Base-by-base conservation (phyloP, 2,329 filamentous ascomycete genomes). In the Fusarium incarnatum region DNA sequence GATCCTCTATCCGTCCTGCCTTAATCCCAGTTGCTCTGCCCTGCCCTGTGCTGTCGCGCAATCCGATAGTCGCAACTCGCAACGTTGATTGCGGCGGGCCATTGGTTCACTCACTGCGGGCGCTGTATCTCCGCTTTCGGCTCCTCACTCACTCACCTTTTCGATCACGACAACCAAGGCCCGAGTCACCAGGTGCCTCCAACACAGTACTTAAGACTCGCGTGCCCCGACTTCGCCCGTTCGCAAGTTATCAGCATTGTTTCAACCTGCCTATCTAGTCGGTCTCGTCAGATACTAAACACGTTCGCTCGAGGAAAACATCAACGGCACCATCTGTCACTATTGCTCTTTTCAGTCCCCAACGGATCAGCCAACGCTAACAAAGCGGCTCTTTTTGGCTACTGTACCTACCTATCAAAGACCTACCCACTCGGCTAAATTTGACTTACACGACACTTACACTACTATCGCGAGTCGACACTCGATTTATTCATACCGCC, bases 111-210 rank as follows among this genome's bases (percentile, higher is more conserved):
- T 60, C 54, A 32, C 56, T 70, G 61, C 72, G 63, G 61, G 60
- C 72, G 67, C 65, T 64, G 54, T 60, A 71, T 57, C 73, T 75
- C 73, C 73, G 73, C 60, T 75, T 75, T 75, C 73, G 73, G 73
- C 68, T 74, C 48, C 68, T 75, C 68, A 63, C 72, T 73, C 73
- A 64, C 58, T 71, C 68, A 64, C 41, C 56, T 47, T 40, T 46
- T 64, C 45, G 62, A 70, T 74, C 65, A 67, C 65, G 71, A 73
- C 60, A 60, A 74, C 61, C 60, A 65, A 53, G 52, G 64, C 65
- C 65, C 70, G 68, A 74, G 73, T 75, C 73, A 75, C 64, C 56
- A 69, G 64, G 64, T 70, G 62, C 71, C 60, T 66, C 70, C 70
- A 71, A 60, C 60, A 68, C 56, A 75, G 53, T 73, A 75, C 60